Evolutionary conservation across 1,284 basidiomycete genomes (phyloP), one percentile per base, ranked within the genome.

Genomic region (Ganoderma boninense): DNA sequence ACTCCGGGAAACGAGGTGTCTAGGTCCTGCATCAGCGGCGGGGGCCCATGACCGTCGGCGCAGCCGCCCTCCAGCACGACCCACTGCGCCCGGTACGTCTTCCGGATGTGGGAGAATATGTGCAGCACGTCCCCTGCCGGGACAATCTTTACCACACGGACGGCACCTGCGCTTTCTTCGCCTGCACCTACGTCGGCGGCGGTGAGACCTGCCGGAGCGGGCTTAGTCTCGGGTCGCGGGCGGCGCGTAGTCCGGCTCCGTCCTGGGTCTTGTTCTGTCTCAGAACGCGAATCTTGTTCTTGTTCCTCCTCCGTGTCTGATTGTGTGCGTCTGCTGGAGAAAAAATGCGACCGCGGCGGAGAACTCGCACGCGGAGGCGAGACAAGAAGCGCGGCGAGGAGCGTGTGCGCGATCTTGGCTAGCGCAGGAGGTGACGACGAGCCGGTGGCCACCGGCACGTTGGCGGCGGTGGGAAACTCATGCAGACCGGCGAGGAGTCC

Each of bases 91-190:
- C 94, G 90, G 82, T 97, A 98, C 11, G 93, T 96, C 84, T 97
- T 95, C 76, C 87, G 90, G 78, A 98, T 94, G 80, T 99, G 97
- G 2, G 93, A 95, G 82, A 98, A 98, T 65, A 96, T 84, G 78
- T 98, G 97, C 1, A 91, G 75, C 43, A 97, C 89, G 69, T 92
- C 89, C 20, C 92, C 91, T 26, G 83, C 87, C 20, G 84, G 82
- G 68, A 83, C 82, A 64, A 90, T 83, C 66, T 84, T 81, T 49
- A 81, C 78, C 46, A 92, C 85, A 40, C 77, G 81, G 63, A 84
- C 69, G 49, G 67, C 64, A 40, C 38, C 38, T 40, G 38, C 38
- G 38, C 38, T 40, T 3, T 20, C 18, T 40, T 44, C 20, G 10
- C n/a, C 29, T 16, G 46, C 32, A 56, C 40, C 29, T 14, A 20